Evolutionary conservation across 1,139 yeast genomes (phyloP).

Genomic region (Hansenula sp.): DNA sequence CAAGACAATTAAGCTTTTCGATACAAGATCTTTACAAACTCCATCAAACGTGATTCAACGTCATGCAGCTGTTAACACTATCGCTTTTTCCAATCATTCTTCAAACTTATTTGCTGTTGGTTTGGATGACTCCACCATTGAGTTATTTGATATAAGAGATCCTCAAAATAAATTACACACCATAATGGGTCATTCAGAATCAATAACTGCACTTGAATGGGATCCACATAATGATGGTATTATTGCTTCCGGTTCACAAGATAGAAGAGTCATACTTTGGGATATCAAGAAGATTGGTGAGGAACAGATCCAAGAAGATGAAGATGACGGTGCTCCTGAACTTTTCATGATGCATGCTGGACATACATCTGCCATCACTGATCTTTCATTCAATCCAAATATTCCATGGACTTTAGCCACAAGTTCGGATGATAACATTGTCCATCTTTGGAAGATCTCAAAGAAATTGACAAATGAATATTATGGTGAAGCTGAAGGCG

Average conservation of each 20-base stretch:
- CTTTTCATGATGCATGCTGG: slow-evolving; percentile 86
- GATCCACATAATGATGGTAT: slow-evolving; percentile 69
- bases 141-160: slow-evolving; percentile 55
- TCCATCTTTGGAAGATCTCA: slow-evolving; percentile 72
- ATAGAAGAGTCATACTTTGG: slow-evolving; percentile 71
- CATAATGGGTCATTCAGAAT: slow-evolving; percentile 73
- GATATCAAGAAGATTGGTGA: slow-evolving; percentile 69
- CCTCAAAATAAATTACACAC: slow-evolving; percentile 48
- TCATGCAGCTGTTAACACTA: slow-evolving; percentile 44
- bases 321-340: slow-evolving; percentile 81
- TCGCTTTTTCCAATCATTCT: slow-evolving; percentile 63
- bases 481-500: slow-evolving; percentile 24
- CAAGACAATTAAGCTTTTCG: slow-evolving; percentile 61
- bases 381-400: slow-evolving; percentile 60
- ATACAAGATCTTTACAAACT: slow-evolving; percentile 39
- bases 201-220: slow-evolving; percentile 67
- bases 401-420: slow-evolving; percentile 72
- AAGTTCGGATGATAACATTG: slow-evolving; percentile 72
- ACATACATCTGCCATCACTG: slow-evolving; percentile 72
- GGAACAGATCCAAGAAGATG: slow-evolving; percentile 75
- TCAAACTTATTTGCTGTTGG: slow-evolving; percentile 60
- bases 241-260: slow-evolving; percentile 69
- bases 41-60: slow-evolving; percentile 33
- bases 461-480: slow-evolving; percentile 42
- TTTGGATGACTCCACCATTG: slow-evolving; percentile 62